Evolutionary conservation across 345 rosid species (phyloP).

Genomic region (Brassica cretica): DNA sequence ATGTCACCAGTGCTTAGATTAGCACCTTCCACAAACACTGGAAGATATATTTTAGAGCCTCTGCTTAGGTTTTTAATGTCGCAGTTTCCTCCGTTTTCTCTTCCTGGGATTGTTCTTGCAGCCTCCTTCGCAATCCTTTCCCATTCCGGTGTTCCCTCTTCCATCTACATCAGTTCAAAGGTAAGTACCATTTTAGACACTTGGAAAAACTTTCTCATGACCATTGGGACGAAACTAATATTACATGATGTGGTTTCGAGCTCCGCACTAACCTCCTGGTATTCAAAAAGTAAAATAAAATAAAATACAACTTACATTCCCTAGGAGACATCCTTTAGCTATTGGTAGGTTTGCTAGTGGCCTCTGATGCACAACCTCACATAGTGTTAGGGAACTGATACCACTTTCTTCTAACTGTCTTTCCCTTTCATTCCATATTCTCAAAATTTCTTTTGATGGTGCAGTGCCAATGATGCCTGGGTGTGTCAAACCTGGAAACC

Average conservation of each 20-base stretch:
- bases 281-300: neutral
- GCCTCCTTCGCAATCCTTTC: constrained; percentile 72
- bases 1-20: constrained; percentile 88
- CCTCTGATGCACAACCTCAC: constrained; percentile 78
- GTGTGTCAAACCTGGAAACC: constrained; percentile 87
- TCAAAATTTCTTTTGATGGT: constrained; percentile 74
- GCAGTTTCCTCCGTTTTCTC: constrained; percentile 97
- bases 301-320: constrained; percentile 46
- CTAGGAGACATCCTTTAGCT: constrained; percentile 70
- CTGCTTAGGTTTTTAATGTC: constrained; percentile 87
- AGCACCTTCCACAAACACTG: constrained; percentile 90
- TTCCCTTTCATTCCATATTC: constrained; percentile 83
- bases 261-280: too few relatives aligned
- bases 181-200: neutral
- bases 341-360: constrained; percentile 82
- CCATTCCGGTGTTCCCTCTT: constrained; percentile 70
- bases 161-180: constrained; percentile 46
- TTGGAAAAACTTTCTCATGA: neutral
- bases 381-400: constrained; percentile 48
- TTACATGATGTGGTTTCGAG: too few relatives aligned
- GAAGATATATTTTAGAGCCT: constrained; percentile 84
- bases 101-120: constrained; percentile 86
- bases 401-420: constrained; percentile 70
- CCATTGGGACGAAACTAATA: too few relatives aligned
- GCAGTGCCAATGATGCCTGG: constrained; percentile 80